Evolutionary conservation across 305 asterid genomes (phyloP), one percentile per base, ranked within the genome.

Genomic region (Solanum aculeatissimum): DNA sequence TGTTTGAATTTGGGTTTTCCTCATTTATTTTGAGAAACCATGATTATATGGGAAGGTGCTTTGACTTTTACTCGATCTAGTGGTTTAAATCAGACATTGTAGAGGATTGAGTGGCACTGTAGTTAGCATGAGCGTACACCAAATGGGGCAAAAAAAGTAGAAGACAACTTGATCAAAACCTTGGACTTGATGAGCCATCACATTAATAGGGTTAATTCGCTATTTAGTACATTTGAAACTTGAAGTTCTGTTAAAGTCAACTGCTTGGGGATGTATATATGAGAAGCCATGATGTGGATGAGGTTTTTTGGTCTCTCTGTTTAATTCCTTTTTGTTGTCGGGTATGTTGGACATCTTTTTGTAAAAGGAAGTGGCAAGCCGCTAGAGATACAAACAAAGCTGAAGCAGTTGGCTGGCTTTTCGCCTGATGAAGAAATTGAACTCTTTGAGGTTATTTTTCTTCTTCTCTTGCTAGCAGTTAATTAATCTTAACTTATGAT

Each of bases 341-440:
- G 90, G 40, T 88, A 81, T 69, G 89, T 85, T 75, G 90, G 90
- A 72, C 71, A 87, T 62, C 78, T 82, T 80, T 86, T 84, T 82
- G 90, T 88, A 16, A 84, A 86, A 85, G 72, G 70, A n/a, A n/a
- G n/a, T n/a, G n/a, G n/a, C n/a, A n/a, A n/a, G n/a, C n/a, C n/a
- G n/a, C n/a, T n/a, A n/a, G n/a, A n/a, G n/a, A n/a, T n/a, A n/a
- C n/a, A n/a, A n/a, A n/a, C n/a, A n/a, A n/a, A n/a, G n/a, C n/a
- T n/a, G n/a, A n/a, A n/a, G n/a, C n/a, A n/a, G n/a, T n/a, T n/a
- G n/a, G n/a, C n/a, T n/a, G n/a, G n/a, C n/a, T n/a, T n/a, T n/a
- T n/a, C n/a, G n/a, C n/a, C n/a, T n/a, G n/a, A n/a, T n/a, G n/a
- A n/a, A n/a, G n/a, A n/a, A n/a, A n/a, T n/a, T n/a, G n/a, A n/a